A percentile compares a stretch with the other conserved stretches of the same genome.
These are phyloP conservation scores for Cyclotella sp. DNA, from an alignment of 108 stramenopile genomes.

Conservation along the genomic window DNA sequence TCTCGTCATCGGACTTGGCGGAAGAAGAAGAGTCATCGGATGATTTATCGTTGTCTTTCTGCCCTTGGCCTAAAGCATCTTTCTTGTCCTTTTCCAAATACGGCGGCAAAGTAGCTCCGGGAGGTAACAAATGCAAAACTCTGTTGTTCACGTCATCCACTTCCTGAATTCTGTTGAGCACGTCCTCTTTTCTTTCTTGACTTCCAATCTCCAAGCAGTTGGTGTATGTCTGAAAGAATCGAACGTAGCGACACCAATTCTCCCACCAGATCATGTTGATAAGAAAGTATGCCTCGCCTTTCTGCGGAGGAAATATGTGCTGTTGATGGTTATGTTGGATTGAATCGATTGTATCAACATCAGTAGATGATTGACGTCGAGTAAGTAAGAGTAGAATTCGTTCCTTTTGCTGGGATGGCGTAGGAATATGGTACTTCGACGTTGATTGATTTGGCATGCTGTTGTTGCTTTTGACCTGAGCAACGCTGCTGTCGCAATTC, in stretches of 20 bases:
- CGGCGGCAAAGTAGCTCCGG: slow-evolving; percentile 33
- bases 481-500: no score
- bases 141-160: slow-evolving; percentile 23
- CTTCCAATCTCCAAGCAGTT: not conserved
- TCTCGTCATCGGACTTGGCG: slow-evolving; percentile 38
- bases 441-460: no score
- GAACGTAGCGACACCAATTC: slow-evolving; percentile 69
- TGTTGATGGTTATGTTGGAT: not conserved
- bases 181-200: not conserved
- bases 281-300: slow-evolving; percentile 75
- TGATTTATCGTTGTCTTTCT: not conserved
- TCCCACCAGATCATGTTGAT: slow-evolving; percentile 83
- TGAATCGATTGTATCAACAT: not conserved
- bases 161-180: not conserved
- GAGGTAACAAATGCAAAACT: slow-evolving; percentile 30
- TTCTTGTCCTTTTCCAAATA: slow-evolving; percentile 32
- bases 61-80: not conserved
- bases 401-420: slow-evolving; percentile 12
- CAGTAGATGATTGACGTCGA: not conserved
- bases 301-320: slow-evolving; percentile 12
- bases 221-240: slow-evolving; percentile 54
- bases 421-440: not conserved
- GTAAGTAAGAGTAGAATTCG: slow-evolving; percentile 19
- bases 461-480: no score
- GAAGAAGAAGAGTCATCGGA: slow-evolving; percentile 39